Evolutionary conservation across 2,329 filamentous ascomycete species (phyloP).

Genomic region (Elsinoe fawcettii): DNA sequence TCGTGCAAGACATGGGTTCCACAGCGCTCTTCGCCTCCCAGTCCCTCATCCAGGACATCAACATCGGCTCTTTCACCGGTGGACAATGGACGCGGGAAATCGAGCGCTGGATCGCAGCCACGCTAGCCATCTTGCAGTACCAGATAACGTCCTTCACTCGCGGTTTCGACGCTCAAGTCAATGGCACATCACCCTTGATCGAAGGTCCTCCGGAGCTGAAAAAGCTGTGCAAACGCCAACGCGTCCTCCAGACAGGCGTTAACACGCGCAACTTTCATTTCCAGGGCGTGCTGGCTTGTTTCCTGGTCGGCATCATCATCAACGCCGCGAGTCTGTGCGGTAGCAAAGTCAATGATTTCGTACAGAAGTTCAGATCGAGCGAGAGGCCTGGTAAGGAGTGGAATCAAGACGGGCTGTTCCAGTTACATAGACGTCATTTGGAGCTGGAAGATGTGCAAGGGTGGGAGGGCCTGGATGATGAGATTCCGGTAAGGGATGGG

Average conservation of each 20-base stretch:
- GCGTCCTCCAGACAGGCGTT: not conserved
- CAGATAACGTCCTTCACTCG: not conserved
- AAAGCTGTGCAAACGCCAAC: not conserved
- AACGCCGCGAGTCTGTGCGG: conserved; percentile 10
- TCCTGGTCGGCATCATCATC: conserved; percentile 8
- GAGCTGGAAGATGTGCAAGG: not conserved
- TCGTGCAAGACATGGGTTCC: conserved; percentile 12
- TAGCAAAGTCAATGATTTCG: conserved; percentile 6
- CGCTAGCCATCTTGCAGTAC: conserved; percentile 7
- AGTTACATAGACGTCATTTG: conserved; percentile 12
- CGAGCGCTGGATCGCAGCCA: conserved; percentile 10
- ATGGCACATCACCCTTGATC: not conserved
- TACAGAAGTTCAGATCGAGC: conserved; percentile 1
- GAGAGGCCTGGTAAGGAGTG: conserved; percentile 3
- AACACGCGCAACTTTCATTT: conserved; percentile 13
- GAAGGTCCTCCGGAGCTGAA: not conserved
- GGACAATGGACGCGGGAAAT: conserved; percentile 8
- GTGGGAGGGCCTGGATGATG: conserved; percentile 9
- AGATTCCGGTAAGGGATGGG: conserved; percentile 6
- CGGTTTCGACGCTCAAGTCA: not conserved
- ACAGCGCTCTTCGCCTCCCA: conserved; percentile 4
- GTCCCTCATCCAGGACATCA: conserved; percentile 9
- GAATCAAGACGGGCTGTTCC: conserved; percentile 12
- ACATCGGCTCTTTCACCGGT: conserved; percentile 10
- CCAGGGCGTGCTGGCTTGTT: conserved; percentile 7